Evolutionary conservation across 192 early-diverging fungal species (phyloP), one percentile per base, ranked within the genome.

Genomic region (Coemansia sp.): DNA sequence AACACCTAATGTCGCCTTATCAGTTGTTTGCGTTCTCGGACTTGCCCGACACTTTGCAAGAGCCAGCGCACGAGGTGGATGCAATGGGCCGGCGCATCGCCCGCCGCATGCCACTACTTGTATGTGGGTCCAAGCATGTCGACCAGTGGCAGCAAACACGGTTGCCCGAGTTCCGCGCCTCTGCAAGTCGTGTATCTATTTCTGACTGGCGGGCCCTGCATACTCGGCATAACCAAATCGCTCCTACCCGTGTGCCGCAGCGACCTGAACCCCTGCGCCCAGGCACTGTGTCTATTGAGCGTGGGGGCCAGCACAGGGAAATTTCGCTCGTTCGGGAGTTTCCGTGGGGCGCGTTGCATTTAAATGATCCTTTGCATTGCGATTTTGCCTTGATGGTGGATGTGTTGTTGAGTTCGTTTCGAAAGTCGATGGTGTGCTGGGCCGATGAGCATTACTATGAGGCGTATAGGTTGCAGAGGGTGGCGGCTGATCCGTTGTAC

Each of bases 261-360:
- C 28, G 28, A 52, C 37, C 69, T 65, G 20, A 78, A 68, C 66
- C 69, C 66, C 56, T 59, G 9, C 40, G 40, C 8, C 10, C 40
- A 8, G 12, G 40, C 40, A 4, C 8, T 42, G 52, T 25, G 4
- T 21, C 26, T 10, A 63, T 81, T 14, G 64, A 58, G 48, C 69
- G 78, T 15, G 9, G 55, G 36, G 61, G 60, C 31, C 74, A 81
- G 34, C 52, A 59, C 3, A 66, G 74, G 15, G 67, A 75, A 17
- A 36, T 81, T 0, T 88, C 92, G 28, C 86, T 94, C 44, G 94
- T 93, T 42, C 85, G 96, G 36, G 73, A 86, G 47, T 95, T 93
- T 59, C 87, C 90, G 38, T 97, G 91, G 89, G 95, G 95, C 57
- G 79, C 88, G 2, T 86, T 98, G 72, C 92, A 98, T 82, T 89